Conservation (phyloP, 2,329 filamentous ascomycete species). For the Claviceps cyperi region DNA sequence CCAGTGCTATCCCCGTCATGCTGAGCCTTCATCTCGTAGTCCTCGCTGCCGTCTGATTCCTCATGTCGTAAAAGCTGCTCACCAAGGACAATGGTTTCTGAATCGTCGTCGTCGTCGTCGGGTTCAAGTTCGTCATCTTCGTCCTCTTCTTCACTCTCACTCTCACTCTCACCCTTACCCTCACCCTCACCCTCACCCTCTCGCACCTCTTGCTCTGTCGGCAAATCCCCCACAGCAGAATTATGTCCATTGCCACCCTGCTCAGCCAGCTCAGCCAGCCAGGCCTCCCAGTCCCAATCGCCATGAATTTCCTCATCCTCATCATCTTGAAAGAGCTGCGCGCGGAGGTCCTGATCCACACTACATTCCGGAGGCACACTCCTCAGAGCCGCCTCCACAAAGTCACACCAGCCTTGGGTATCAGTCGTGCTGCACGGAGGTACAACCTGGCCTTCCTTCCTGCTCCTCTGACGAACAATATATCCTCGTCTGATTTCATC, state of each 20-base stretch:
- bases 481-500: constrained; percentile 21
- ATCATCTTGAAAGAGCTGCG: constrained; percentile 12
- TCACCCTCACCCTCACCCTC: background rate
- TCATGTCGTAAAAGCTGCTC: background rate
- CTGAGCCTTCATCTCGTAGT: background rate
- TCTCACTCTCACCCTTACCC: no score
- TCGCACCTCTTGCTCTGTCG: background rate
- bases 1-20: background rate
- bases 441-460: constrained; percentile 6
- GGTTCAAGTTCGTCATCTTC: constrained; percentile 7
- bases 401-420: constrained; percentile 12
- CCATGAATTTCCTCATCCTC: constrained; percentile 6
- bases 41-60: constrained; percentile 1
- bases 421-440: constrained; percentile 7
- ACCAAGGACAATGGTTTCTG: background rate
- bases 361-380: constrained; percentile 10
- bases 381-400: constrained; percentile 13
- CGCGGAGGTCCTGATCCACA: constrained; percentile 13
- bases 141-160: constrained; percentile 1
- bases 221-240: no score
- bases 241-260: constrained; percentile 2
- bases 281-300: constrained; percentile 12
- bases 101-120: background rate
- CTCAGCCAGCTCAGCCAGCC: constrained; percentile 10
- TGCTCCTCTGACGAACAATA: constrained; percentile 10